Evolutionary conservation across 371 early-diverging fungal species (phyloP).

Genomic region (Coemansia sp.): DNA sequence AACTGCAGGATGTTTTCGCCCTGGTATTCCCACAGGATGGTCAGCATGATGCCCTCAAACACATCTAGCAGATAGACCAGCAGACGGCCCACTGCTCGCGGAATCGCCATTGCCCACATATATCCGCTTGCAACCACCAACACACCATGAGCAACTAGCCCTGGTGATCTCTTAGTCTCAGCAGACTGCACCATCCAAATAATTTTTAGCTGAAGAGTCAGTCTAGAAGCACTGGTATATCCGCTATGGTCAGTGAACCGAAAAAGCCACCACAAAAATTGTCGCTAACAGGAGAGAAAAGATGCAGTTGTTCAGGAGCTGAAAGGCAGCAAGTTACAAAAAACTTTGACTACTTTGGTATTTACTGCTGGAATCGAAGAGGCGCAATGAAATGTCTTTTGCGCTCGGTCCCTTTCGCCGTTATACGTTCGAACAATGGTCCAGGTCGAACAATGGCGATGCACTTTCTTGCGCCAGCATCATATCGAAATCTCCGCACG

Average conservation of each 20-base stretch:
- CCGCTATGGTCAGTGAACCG: too few species aligned
- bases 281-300: not conserved
- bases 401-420: not conserved
- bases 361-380: conserved; percentile 1
- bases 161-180: not conserved
- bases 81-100: conserved; percentile 9
- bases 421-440: not conserved
- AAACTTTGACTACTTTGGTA: too few species aligned
- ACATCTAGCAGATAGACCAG: conserved; percentile 10
- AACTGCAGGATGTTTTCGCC: conserved; percentile 36
- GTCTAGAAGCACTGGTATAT: too few species aligned
- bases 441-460: not conserved
- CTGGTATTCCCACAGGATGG: conserved; percentile 32
- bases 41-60: conserved; percentile 30
- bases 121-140: conserved; percentile 7
- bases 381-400: not conserved
- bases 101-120: conserved; percentile 20
- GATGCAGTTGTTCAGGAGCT: not conserved
- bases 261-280: not conserved
- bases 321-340: not conserved
- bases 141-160: conserved; percentile 1
- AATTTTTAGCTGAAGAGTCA: too few species aligned
- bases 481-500: too few species aligned
- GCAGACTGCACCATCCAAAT: not conserved
- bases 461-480: too few species aligned